Base-by-base conservation (phyloP, 1,139 yeast species). In the Hansenula anomala region DNA sequence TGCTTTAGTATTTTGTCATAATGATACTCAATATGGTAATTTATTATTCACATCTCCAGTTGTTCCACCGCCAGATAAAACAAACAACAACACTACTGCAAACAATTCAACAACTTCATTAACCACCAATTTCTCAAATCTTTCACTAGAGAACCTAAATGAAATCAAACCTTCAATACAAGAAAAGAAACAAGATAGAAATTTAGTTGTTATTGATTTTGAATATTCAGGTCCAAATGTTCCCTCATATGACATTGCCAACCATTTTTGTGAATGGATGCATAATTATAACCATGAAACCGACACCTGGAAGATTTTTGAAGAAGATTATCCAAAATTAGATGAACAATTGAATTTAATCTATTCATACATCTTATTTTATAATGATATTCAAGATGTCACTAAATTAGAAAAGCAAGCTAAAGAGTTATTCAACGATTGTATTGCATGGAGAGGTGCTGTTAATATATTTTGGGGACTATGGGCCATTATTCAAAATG, bases 201-300 rank as follows among this genome's bases (percentile, higher is more conserved):
- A 79, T 55, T 69, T 92, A 48, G 96, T 87, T 14, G 98, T 92
- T 16, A 92, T 92, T 55, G 98, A 92, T 60, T 92, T 92, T 60
- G 98, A 92, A 63, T 92, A 90, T 60, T 81, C 96, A 0, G 97
- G 97, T 2, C 82, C 96, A n/a, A 92, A 90, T 56, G 72, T 82
- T 39, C 89, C 96, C 1, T 96, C 95, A 0, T 86, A 71, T 58
- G 98, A 92, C 59, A 76, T 92, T 41, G 90, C 89, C 16, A 90
- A 92, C 59, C 97, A 92, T 63, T 71, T 78, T 41, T 75, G 86
- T 48, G 98, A 92, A 63, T 92, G 98, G 98, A 92, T 90, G 97
- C 75, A 88, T 30, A 88, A 92, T 63, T 92, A 90, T 58, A 88
- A 84, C 54, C 78, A 82, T 51, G 77, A 82, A 2, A 68, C 70